phyloP scores from a whole-genome alignment of 2,329 filamentous ascomycete genomes.

The Cercospora nicotianae region DNA sequence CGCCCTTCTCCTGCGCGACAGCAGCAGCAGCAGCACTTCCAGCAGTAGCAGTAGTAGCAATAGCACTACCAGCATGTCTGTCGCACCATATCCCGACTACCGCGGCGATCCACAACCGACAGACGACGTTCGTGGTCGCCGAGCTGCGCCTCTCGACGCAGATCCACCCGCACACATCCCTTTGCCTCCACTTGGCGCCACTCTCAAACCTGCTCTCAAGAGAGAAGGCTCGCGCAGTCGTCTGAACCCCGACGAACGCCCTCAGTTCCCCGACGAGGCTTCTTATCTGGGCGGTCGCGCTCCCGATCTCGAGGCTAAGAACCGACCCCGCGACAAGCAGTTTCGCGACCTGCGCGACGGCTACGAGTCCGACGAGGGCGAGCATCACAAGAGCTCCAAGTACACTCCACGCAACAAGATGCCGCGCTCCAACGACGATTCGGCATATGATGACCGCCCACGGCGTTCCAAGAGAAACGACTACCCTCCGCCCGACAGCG shows the following conservation, averaged over 20 bases:
- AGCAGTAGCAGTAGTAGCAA: background rate
- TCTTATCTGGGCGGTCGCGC: constrained; percentile 36
- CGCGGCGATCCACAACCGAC: background rate
- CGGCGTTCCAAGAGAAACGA: constrained; percentile 17
- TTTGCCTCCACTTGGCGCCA: constrained; percentile 37
- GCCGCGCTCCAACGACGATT: constrained; percentile 14
- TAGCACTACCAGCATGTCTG: constrained; percentile 3
- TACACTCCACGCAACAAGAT: constrained; percentile 19
- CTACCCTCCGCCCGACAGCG: constrained; percentile 24
- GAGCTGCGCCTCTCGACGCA: constrained; percentile 8
- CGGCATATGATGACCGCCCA: constrained; percentile 9
- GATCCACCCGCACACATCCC: constrained; percentile 27
- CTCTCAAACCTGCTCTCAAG: constrained; percentile 35
- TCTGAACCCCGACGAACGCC: constrained; percentile 32
- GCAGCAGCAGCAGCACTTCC: background rate
- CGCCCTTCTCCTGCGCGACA: background rate
- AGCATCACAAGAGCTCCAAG: constrained; percentile 30
- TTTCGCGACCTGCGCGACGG: constrained; percentile 40
- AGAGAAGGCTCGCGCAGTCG: constrained; percentile 37
- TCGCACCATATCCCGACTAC: constrained; percentile 4
- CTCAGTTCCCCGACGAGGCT: constrained; percentile 39
- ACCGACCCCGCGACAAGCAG: constrained; percentile 31
- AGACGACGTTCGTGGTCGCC: constrained; percentile 11
- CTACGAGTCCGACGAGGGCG: constrained; percentile 42
- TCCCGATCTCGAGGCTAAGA: constrained; percentile 40